phyloP scores from a whole-genome alignment of 176 grass and related monocot species.

The Melocanna baccifera region DNA sequence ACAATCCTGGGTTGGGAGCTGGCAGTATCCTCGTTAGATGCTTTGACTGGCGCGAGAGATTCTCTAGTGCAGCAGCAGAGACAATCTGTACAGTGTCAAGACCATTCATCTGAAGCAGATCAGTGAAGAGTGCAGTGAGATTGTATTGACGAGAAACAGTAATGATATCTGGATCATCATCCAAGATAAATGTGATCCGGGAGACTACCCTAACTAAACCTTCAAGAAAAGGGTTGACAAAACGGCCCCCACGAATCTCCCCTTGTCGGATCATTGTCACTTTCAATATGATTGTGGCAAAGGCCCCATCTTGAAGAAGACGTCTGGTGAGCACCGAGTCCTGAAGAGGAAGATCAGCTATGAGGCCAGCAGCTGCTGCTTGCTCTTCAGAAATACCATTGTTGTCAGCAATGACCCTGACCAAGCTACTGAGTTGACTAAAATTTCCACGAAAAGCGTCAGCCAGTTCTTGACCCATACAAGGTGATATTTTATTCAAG shows the following conservation, averaged over 20 bases:
- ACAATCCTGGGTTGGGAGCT: conserved; percentile 54
- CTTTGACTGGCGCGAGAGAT: conserved; percentile 83
- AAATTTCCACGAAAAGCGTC: conserved; percentile 79
- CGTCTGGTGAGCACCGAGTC: conserved; percentile 68
- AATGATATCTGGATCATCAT: conserved; percentile 55
- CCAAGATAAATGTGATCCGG: conserved; percentile 74
- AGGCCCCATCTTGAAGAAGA: conserved; percentile 85
- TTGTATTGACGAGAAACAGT: conserved; percentile 66
- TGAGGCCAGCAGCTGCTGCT: conserved; percentile 76
- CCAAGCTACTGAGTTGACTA: conserved; percentile 77
- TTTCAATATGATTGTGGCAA: conserved; percentile 62
- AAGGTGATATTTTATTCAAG: conserved; percentile 69
- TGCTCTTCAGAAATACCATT: conserved; percentile 94
- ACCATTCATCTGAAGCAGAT: conserved; percentile 95
- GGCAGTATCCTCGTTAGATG: conserved; percentile 61
- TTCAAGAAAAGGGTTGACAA: conserved; percentile 84
- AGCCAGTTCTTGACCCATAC: conserved; percentile 83
- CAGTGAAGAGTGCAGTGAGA: conserved; percentile 79
- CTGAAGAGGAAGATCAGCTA: conserved; percentile 72
- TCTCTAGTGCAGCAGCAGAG: conserved; percentile 62
- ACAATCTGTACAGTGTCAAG: conserved; percentile 72
- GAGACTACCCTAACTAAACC: conserved; percentile 75
- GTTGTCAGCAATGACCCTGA: conserved; percentile 77
- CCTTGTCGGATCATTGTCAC: conserved; percentile 67
- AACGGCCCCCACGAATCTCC: conserved; percentile 74